phyloP scores from a whole-genome alignment of 2,329 filamentous ascomycete genomes.

The Grosmannia clavigera region DNA sequence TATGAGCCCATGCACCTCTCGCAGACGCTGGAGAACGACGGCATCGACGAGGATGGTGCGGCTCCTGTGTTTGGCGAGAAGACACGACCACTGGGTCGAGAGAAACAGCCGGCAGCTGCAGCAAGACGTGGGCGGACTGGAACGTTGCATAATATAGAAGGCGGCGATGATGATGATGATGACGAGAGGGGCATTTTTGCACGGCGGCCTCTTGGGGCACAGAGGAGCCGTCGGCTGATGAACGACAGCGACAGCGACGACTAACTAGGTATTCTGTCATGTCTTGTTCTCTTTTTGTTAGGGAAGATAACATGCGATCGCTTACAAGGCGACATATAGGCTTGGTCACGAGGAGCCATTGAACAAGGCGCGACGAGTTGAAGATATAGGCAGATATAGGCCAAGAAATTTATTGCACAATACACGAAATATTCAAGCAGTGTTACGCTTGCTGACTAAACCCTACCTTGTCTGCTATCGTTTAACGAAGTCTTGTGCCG shows the following conservation, averaged over 20 bases:
- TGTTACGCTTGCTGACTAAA: no score
- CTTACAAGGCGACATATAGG: background rate
- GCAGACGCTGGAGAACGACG: slow-evolving; percentile 7
- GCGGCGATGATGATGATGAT: background rate
- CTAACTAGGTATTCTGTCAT: background rate
- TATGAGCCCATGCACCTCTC: slow-evolving; percentile 9
- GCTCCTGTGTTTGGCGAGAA: background rate
- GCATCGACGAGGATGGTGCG: background rate
- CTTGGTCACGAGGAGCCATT: no score
- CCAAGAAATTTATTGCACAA: no score
- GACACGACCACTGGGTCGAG: background rate
- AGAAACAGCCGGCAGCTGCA: background rate
- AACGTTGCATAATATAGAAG: background rate
- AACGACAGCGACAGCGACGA: slow-evolving; percentile 10
- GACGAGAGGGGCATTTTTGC: background rate
- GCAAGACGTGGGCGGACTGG: background rate
- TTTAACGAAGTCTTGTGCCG: no score
- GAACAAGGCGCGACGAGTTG: no score
- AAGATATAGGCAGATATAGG: no score
- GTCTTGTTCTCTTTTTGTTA: background rate
- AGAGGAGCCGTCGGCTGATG: slow-evolving; percentile 4
- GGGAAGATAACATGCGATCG: background rate
- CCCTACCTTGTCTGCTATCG: no score
- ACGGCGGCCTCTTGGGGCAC: background rate
- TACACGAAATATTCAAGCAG: no score